phyloP scores from a whole-genome alignment of 306 rosid genomes.

The Ceratonia siliqua region DNA sequence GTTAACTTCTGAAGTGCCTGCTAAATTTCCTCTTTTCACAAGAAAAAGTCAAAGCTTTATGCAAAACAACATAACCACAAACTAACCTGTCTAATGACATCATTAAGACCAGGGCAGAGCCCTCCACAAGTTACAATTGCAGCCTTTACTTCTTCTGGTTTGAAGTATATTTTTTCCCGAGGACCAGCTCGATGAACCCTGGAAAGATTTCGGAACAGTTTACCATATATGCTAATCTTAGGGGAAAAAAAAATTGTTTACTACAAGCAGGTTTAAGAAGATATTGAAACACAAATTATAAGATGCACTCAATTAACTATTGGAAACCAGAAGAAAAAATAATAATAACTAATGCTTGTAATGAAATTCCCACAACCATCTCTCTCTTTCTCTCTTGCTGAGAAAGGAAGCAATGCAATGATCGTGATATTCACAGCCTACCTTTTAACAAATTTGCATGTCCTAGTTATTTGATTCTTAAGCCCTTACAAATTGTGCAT shows the following conservation, averaged over 20 bases:
- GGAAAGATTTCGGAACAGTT: constrained; percentile 29
- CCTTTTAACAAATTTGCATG: background rate
- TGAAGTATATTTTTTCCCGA: constrained; percentile 87
- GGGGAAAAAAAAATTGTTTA: background rate
- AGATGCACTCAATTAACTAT: constrained; percentile 1
- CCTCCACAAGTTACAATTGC: constrained; percentile 99
- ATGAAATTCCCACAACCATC: background rate
- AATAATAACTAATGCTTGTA: background rate
- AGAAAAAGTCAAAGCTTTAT: background rate
- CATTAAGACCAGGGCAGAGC: constrained; percentile 99
- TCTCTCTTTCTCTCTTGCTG: background rate
- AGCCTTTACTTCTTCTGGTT: constrained; percentile 93
- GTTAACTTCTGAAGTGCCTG: constrained; percentile 3
- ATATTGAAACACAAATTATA: constrained; percentile 14
- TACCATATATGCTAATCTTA: background rate
- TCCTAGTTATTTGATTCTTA: background rate
- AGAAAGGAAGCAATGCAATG: background rate
- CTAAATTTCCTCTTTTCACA: constrained; percentile 11
- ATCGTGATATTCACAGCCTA: background rate
- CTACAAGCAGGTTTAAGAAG: background rate
- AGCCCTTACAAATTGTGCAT: background rate
- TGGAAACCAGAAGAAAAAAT: background rate
- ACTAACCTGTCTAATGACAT: constrained; percentile 95
- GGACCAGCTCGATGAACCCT: constrained; percentile 99
- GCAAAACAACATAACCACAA: constrained; percentile 26